Conservation (phyloP, 2,329 filamentous ascomycete species). For the Mycosphaerella sp. region DNA sequence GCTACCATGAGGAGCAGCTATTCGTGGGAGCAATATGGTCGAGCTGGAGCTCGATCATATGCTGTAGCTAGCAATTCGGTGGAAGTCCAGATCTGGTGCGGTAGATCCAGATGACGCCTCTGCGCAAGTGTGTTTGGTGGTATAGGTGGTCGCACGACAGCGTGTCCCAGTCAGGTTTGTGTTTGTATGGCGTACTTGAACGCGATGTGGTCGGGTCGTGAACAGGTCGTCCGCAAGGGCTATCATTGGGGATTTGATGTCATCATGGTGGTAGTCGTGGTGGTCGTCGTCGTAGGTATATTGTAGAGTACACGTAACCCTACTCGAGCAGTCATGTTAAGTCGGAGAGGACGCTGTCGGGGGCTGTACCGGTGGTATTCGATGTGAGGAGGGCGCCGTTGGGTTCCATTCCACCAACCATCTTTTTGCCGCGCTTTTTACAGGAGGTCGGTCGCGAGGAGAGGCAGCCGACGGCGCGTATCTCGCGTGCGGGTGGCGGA, state of each 20-base stretch:
- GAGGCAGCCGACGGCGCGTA: not conserved
- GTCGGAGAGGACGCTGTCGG: not conserved
- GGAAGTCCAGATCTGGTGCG: not conserved
- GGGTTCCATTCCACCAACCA: no score
- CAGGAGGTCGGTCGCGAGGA: not conserved
- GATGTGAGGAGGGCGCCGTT: not conserved
- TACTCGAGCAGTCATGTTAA: not conserved
- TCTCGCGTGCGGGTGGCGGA: not conserved
- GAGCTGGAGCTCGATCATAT: constrained; percentile 9
- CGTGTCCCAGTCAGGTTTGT: not conserved
- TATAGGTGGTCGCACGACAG: not conserved
- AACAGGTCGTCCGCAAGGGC: not conserved
- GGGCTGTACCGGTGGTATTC: not conserved
- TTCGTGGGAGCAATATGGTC: not conserved
- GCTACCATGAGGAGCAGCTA: constrained; percentile 15
- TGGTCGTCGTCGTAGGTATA: not conserved
- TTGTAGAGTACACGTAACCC: not conserved
- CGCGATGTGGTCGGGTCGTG: not conserved
- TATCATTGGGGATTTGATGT: not conserved
- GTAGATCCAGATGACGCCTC: not conserved
- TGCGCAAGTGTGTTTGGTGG: not conserved
- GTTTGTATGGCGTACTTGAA: not conserved
- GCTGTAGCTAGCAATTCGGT: constrained; percentile 2
- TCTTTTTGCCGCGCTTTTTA: not conserved
- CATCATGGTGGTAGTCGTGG: not conserved